A percentile compares a stretch with the other conserved stretches of the same genome.
Evolutionary conservation across 176 grass and related monocot species (phyloP).

Genomic region (Tillandsia leiboldiana): DNA sequence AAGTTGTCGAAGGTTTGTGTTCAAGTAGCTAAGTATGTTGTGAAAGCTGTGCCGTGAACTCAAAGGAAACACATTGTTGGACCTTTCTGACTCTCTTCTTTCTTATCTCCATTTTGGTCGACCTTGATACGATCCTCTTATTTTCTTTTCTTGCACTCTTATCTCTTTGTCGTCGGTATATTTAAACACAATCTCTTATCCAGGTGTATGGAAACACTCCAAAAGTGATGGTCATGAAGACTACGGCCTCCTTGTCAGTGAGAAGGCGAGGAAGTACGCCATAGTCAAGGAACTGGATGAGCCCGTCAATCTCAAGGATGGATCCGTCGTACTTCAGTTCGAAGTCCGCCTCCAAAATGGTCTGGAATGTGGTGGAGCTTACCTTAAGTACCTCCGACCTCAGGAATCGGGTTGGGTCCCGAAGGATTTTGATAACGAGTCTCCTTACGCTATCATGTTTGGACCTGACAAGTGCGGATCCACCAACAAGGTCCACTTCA

Average conservation of each 20-base stretch:
- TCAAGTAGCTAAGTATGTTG: background rate
- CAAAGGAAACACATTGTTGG: background rate
- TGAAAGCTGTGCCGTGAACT: background rate
- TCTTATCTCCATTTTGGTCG: background rate
- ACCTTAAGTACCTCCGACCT: slow-evolving; percentile 77
- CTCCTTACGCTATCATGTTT: slow-evolving; percentile 97
- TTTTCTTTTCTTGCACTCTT: background rate
- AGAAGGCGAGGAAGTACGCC: slow-evolving; percentile 77
- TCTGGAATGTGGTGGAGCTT: slow-evolving; percentile 92
- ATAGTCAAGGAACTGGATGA: slow-evolving; percentile 81
- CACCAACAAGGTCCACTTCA: slow-evolving; percentile 98
- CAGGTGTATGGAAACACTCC: slow-evolving; percentile 82
- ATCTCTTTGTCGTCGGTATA: background rate
- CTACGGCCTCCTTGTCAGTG: slow-evolving; percentile 79
- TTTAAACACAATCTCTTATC: slow-evolving; percentile 5
- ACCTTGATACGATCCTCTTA: background rate
- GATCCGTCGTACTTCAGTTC: slow-evolving; percentile 63
- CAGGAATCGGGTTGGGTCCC: slow-evolving; percentile 57
- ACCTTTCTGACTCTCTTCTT: background rate
- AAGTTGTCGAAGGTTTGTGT: background rate
- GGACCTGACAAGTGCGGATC: slow-evolving; percentile 97
- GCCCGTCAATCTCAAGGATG: slow-evolving; percentile 64
- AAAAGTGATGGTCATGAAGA: slow-evolving; percentile 97
- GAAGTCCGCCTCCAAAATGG: slow-evolving; percentile 91
- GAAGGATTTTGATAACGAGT: slow-evolving; percentile 86